Base-by-base conservation (phyloP, 2,329 filamentous ascomycete species). In the Aspergillus fijiensis region DNA sequence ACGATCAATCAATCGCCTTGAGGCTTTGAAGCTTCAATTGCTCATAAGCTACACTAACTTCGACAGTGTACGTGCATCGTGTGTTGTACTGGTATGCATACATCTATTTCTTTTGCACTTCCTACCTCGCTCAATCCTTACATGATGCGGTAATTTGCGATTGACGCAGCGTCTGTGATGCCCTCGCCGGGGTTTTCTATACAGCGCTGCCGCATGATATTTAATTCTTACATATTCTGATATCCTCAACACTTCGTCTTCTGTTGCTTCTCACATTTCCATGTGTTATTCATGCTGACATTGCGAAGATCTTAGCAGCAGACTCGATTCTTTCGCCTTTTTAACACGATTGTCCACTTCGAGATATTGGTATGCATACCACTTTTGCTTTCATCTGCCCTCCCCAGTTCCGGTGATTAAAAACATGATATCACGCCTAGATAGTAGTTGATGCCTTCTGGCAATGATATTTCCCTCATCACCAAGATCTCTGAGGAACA, bases 191-290 rank as follows among this genome's bases (percentile, higher is more conserved):
- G 87, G 90, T 84, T 82, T 45, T 74, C 88, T 84, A 89, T 88
- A 92, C 88, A 89, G 83, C 80, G 75, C 80, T 81, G 84, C 81
- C 85, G 77, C 82, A 71, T 96, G 92, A 96, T 90, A 96, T 91
- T 92, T 80, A 88, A 68, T 87, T 94, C 92, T 96, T 96, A 96
- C 92, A 96, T 96, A 96, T 96, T 91, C 92, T 96, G 92, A 96
- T 77, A 69, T 73, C 68, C 59, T 61, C 51, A 9, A 29, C 9
- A 21, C 59, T 23, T 19, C 45, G 16, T 60, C 23, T 53, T 56
- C 9, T 48, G 14, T 57, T 42, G n/a, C 49, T 29, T 29, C 11
- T 23, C 29, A 29, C 25, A 19, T 5, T 4, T 42, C 9, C n/a
- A 31, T 49, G 4, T 51, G 31, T 52, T 54, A 19, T 53, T 19